phyloP scores from a whole-genome alignment of 805 yeast genomes.

The Kluyveromyces dobzhanskii region DNA sequence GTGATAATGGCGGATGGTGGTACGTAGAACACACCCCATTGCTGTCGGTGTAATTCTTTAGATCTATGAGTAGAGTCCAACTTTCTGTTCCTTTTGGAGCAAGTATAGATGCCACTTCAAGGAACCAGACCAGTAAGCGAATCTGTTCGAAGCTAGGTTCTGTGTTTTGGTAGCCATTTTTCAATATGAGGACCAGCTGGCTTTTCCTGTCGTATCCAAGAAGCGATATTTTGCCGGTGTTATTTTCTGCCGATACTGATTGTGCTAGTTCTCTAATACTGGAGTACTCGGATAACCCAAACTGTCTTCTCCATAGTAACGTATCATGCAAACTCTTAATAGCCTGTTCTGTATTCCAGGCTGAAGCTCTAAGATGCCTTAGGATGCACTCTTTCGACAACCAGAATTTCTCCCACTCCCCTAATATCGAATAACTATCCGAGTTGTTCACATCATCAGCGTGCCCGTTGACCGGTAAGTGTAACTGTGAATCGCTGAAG shows the following conservation, averaged over 20 bases:
- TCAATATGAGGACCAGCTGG: conserved; percentile 44
- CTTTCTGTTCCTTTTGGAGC: conserved; percentile 56
- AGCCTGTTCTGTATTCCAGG: conserved; percentile 39
- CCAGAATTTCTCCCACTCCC: conserved; percentile 26
- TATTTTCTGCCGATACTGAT: conserved; percentile 38
- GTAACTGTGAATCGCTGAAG: conserved; percentile 15
- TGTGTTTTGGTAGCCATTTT: conserved; percentile 50
- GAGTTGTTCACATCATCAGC: conserved; percentile 3
- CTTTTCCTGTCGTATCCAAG: conserved; percentile 47
- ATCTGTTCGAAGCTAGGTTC: conserved; percentile 44
- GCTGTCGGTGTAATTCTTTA: conserved; percentile 36
- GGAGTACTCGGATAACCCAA: conserved; percentile 37
- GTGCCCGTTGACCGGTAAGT: conserved; percentile 13
- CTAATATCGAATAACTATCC: background rate
- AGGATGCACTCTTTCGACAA: conserved; percentile 45
- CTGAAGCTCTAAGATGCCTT: conserved; percentile 43
- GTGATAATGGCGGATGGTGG: conserved; percentile 38
- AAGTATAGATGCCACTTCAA: conserved; percentile 42
- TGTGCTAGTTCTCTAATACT: conserved; percentile 32
- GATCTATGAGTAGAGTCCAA: conserved; percentile 46
- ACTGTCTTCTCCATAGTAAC: conserved; percentile 47
- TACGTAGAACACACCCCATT: conserved; percentile 30
- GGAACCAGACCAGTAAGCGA: conserved; percentile 49
- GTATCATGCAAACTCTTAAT: conserved; percentile 40
- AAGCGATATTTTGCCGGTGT: conserved; percentile 46